Evolutionary conservation across 306 rosid genomes (phyloP).

Genomic region (Gastrolobium bilobum): DNA sequence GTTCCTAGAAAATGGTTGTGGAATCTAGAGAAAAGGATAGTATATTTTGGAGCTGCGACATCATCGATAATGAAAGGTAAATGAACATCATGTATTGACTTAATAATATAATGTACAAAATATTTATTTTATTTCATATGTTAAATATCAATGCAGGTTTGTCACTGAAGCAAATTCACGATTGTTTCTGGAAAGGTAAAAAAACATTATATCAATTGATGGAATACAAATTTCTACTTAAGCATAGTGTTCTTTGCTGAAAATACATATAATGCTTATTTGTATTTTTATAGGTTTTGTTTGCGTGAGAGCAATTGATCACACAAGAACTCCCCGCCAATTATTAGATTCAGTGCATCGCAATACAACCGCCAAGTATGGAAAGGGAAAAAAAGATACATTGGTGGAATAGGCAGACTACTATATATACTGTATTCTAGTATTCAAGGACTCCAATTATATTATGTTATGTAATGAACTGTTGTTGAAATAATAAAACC

Average conservation of each 20-base stretch:
- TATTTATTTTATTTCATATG: neutral
- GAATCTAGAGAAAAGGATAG: conserved; percentile 39
- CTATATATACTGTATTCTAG: too few species aligned
- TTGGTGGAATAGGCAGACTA: neutral
- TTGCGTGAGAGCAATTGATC: conserved; percentile 68
- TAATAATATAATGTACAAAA: neutral
- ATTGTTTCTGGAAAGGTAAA: conserved; percentile 62
- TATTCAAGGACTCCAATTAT: too few species aligned
- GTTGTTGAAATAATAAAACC: too few species aligned
- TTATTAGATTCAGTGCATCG: conserved; percentile 51
- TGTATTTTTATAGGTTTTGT: conserved; percentile 54
- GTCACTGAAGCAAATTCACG: neutral
- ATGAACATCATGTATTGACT: neutral
- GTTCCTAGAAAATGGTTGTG: conserved; percentile 67
- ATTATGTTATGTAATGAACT: too few species aligned
- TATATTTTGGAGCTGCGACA: conserved; percentile 65
- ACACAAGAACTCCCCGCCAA: conserved; percentile 50
- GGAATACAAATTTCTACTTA: neutral
- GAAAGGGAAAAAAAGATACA: conserved; percentile 1
- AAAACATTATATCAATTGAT: neutral
- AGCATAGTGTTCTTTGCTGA: neutral
- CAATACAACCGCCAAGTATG: conserved; percentile 12
- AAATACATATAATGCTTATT: neutral
- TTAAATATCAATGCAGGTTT: conserved; percentile 51
- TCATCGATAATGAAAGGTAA: conserved; percentile 63